phyloP scores from a whole-genome alignment of 805 yeast species.

The Candida odintsovae region DNA sequence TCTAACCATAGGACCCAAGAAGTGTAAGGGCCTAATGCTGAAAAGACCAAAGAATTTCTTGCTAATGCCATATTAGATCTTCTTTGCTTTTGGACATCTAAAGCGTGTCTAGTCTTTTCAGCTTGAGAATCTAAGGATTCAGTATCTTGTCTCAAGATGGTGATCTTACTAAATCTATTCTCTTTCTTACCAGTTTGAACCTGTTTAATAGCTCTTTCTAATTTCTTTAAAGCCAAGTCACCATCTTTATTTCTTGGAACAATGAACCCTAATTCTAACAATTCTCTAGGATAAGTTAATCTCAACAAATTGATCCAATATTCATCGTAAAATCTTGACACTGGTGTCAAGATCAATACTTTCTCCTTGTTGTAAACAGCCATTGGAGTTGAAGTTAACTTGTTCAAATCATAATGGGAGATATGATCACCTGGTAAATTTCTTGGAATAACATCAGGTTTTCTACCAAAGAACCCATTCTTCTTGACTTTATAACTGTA shows the following conservation, averaged over 20 bases:
- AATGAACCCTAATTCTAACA: conserved; percentile 86
- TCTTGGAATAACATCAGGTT: conserved; percentile 53
- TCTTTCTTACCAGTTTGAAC: conserved; percentile 60
- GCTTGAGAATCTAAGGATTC: conserved; percentile 65
- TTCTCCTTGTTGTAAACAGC: conserved; percentile 76
- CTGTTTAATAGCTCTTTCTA: conserved; percentile 71
- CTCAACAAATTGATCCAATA: conserved; percentile 83
- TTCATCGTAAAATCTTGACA: conserved; percentile 76
- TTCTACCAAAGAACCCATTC: conserved; percentile 31
- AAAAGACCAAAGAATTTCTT: conserved; percentile 83
- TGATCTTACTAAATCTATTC: conserved; percentile 72
- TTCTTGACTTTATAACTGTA: conserved; percentile 23
- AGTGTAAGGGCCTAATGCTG: conserved; percentile 83
- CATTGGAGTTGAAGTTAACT: conserved; percentile 61
- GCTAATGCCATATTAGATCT: conserved; percentile 91
- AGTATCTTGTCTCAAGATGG: conserved; percentile 86
- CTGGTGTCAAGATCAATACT: conserved; percentile 82
- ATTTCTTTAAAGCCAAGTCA: conserved; percentile 62
- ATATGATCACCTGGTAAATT: conserved; percentile 68
- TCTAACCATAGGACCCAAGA: conserved; percentile 98
- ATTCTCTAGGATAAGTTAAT: conserved; percentile 76
- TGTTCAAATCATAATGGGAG: conserved; percentile 79
- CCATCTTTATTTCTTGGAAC: conserved; percentile 82
- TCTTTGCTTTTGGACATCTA: conserved; percentile 80
- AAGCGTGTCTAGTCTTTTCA: conserved; percentile 90